These are phyloP conservation scores for Tylopilus sp. DNA, from an alignment of 768 basidiomycete genomes.

Conservation along the genomic window DNA sequence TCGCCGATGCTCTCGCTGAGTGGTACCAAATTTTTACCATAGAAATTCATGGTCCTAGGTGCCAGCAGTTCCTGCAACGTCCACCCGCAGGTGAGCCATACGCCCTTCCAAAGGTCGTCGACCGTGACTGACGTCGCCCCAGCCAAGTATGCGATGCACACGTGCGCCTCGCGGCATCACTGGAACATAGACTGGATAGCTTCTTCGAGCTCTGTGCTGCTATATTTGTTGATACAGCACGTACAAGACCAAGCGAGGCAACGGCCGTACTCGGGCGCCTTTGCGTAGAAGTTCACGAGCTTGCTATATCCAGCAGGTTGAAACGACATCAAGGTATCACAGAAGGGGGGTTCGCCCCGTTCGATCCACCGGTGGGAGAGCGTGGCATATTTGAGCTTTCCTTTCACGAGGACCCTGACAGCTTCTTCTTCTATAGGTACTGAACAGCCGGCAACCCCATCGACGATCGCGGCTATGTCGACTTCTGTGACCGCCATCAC, in stretches of 20 bases:
- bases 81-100: constrained; percentile 15
- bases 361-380: constrained; percentile 32
- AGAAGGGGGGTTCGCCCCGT: constrained; percentile 27
- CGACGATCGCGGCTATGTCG: constrained; percentile 15
- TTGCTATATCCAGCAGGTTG: constrained; percentile 26
- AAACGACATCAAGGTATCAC: constrained; percentile 29
- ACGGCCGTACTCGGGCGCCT: constrained; percentile 27
- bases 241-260: constrained; percentile 22
- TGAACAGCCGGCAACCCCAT: constrained; percentile 20
- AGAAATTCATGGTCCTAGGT: no score
- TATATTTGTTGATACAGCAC: constrained; percentile 16
- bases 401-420: constrained; percentile 18
- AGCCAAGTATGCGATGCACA: constrained; percentile 13
- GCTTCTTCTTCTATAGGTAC: constrained; percentile 28
- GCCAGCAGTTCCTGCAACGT: constrained; percentile 14
- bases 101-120: background rate
- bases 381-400: constrained; percentile 27
- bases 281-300: constrained; percentile 24
- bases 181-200: constrained; percentile 12
- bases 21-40: no score
- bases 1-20: no score
- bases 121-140: constrained; percentile 1
- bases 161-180: constrained; percentile 13
- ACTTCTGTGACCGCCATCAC: constrained; percentile 24
- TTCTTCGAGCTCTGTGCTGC: constrained; percentile 11